Percentiles rank a stretch among this genome's conserved stretches.
phyloP scores from a whole-genome alignment of 1,284 basidiomycete species.

The Rhodofomes roseus region DNA sequence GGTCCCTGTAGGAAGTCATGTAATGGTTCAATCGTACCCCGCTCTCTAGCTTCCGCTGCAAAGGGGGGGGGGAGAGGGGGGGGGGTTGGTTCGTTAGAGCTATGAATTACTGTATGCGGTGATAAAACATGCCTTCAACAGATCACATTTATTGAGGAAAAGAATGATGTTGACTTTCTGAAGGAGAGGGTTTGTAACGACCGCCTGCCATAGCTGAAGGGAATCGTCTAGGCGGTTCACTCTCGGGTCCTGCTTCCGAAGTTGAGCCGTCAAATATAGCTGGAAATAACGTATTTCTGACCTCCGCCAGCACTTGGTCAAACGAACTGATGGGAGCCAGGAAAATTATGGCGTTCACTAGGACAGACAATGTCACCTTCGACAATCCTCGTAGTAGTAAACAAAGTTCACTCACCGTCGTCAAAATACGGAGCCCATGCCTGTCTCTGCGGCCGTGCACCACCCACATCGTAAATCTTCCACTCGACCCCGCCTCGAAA shows the following conservation, averaged over 20 bases:
- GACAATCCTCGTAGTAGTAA: not conserved
- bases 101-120: too few species aligned
- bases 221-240: constrained; percentile 78
- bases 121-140: constrained; percentile 47
- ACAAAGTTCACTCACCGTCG: constrained; percentile 47
- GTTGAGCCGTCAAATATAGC: not conserved
- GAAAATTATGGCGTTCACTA: constrained; percentile 82
- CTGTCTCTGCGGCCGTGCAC: constrained; percentile 67
- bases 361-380: constrained; percentile 4
- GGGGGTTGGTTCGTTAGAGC: not conserved
- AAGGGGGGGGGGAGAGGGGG: not conserved
- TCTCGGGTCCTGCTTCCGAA: constrained; percentile 46
- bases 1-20: constrained; percentile 63
- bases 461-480: constrained; percentile 82
- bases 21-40: constrained; percentile 68
- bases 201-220: constrained; percentile 60
- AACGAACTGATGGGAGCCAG: constrained; percentile 81
- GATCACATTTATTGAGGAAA: constrained; percentile 77
- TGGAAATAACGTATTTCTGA: constrained; percentile 22
- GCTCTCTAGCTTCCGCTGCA: constrained; percentile 59
- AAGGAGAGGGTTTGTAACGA: constrained; percentile 66
- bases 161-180: constrained; percentile 67
- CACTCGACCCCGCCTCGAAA: constrained; percentile 57
- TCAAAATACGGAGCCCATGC: constrained; percentile 84
- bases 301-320: constrained; percentile 76